Base-by-base conservation (phyloP, 1,139 yeast species). In the Meyerozyma guilliermondii region DNA sequence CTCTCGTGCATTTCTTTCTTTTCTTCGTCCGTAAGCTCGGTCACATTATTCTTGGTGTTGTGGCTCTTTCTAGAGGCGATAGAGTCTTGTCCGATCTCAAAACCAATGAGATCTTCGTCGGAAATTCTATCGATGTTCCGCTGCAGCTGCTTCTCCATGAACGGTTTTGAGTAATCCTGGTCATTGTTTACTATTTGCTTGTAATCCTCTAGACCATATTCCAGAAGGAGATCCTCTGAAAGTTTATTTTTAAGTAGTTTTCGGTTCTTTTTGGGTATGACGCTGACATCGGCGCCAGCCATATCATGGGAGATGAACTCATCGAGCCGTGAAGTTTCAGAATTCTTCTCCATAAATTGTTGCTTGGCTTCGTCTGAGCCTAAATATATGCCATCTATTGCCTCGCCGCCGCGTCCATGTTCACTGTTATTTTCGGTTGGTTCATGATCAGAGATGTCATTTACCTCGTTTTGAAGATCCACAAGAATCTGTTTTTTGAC, bases 161-260 rank as follows among this genome's bases (percentile, higher is more conserved):
- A 50, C 5, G 56, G 7, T n/a, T 49, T 60, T 43, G 65, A 60
- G 46, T 67, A 66, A 46, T 68, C 72, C 31, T 59, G 57, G 7
- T 50, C 50, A 8, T 52, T 38, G 13, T 49, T 58, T 1, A 61
- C 55, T 1, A 68, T 60, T 5, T 66, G 60, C 7, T 50, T 41
- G 45, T 68, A 68, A 41, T 59, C 57, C 2, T 54, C 59, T 13
- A 72, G 46, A 0, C 76, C 77, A 48, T 72, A 72, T 42, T 72
- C 77, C 41, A 62, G 68, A 16, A 69, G 52, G 37, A 71, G 56
- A 44, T 68, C 64, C 20, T 65, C 71, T 3, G 65, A 51, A 39
- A 64, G 48, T 40, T 63, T 65, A 28, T 60, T 55, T 10, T 52
- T 56, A 23, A 71, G 62, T 30, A 68, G 44, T 44, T 65, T 68